Percentiles rank a stretch among this genome's conserved stretches.
phyloP scores from a whole-genome alignment of 768 basidiomycete species.

The Lyophyllum decastes region DNA sequence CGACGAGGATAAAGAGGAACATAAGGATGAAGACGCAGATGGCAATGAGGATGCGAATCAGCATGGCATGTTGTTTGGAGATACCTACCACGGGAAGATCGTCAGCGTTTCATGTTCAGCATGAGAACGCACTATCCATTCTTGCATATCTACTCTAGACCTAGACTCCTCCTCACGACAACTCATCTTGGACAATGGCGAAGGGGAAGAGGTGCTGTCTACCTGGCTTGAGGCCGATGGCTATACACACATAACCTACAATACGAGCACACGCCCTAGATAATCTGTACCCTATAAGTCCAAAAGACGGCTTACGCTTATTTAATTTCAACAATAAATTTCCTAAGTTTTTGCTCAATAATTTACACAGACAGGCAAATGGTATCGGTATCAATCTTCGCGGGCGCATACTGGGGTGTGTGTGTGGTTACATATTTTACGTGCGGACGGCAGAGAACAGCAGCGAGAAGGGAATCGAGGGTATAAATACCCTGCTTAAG shows the following conservation, averaged over 20 bases:
- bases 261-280: background rate
- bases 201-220: background rate
- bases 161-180: background rate
- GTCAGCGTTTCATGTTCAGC: conserved; percentile 49
- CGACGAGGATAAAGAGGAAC: conserved; percentile 7
- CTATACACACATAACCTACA: background rate
- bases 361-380: no score
- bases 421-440: background rate
- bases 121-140: background rate
- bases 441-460: background rate
- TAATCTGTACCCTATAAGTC: background rate
- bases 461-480: background rate
- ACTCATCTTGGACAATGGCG: background rate
- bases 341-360: no score
- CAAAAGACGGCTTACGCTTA: background rate
- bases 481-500: conserved; percentile 20
- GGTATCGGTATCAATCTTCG: background rate
- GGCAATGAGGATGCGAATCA: conserved; percentile 8
- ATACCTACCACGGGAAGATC: conserved; percentile 49
- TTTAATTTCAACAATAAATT: no score
- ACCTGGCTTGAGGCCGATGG: no score
- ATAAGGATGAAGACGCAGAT: conserved; percentile 21
- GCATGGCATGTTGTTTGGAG: conserved; percentile 54
- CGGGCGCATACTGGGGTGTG: background rate
- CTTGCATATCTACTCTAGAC: background rate